Base-by-base conservation (phyloP, 1,284 basidiomycete species). In the Ganoderma lingzhi region DNA sequence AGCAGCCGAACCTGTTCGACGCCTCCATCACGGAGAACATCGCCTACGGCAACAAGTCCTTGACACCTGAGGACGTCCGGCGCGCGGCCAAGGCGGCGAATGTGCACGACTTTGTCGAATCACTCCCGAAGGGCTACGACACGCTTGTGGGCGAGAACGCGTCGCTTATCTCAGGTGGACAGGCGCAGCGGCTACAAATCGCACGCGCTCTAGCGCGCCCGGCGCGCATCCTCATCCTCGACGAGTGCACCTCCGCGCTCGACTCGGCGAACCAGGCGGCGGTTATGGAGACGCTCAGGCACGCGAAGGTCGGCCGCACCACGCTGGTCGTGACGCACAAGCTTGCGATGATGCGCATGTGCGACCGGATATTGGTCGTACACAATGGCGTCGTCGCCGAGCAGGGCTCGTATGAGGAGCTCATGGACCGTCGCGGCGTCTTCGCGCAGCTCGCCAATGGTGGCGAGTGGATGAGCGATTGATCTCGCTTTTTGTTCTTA, bases 321-420 rank as follows among this genome's bases (percentile, higher is more conserved):
- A 96, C 94, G 64, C 80, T 99, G 70, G 92, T 98, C 84, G 90
- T 99, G 74, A 98, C 97, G 28, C 97, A 99, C 84, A 97, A 97
- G 80, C 80, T 96, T 59, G 88, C 92, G 68, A 90, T 96, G 61
- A 99, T 99, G 97, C 87, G 86, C 78, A 90, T 92, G 86, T 98
- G 97, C 82, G 96, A 98, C 80, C 87, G 96, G 48, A 89, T 99
- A 64, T 75, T 98, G 28, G 93, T 98, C 53, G 80, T 99, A 12
- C 86, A 91, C 17, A 89, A 92, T 19, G 96, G 97, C 5, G 79
- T 79, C 63, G 86, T 98, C 23, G 92, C 85, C 12, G 96, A 98
- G 82, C 82, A 94, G 73, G 96, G 96, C 19, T 86, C 85, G 59
- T 98, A 88, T 76, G 89, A 93, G 23, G 83, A 89, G 73, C 85